Base-by-base conservation (phyloP, 106 monocot genomes). In the Acanthochlamys bracteata region DNA sequence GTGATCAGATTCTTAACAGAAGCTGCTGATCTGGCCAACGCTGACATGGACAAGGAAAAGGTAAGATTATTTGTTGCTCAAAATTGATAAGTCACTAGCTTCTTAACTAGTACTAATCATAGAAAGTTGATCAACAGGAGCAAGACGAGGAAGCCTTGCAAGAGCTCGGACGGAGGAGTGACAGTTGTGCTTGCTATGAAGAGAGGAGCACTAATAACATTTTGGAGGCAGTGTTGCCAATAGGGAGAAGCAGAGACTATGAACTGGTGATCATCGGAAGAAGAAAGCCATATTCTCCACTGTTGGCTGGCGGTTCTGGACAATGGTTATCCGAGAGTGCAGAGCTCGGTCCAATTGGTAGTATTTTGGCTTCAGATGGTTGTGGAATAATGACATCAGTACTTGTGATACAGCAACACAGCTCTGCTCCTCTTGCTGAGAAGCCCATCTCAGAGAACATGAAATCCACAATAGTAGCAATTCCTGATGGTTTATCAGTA, bases 1-100 rank as follows among this genome's bases (percentile, higher is more conserved):
- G 22, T 68, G 55, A 26, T 69, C 4, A 39, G 60, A 49, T 75
- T 75, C 39, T 16, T 33, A 1, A 6, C 13, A n/a, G 24, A 25
- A 20, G 45, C 0, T 46, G 64, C 23, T 45, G 17, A 16, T 14
- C 60, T 1, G 13, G 43, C 43, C 25, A 16, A 25, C 4, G 26
- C 11, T 54, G 16, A 11, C 4, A 16, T 10, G 16, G 60, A 60
- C 14, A 60, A 33, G 39, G 60, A 60, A 33, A 60, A 60, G 60
- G 60, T 60, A 60, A 1, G 0, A 16, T 16, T 10, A 3, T 25
- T 33, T 13, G 8, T 8, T 57, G 1, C 13, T 20, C 12, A 20
- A 25, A 57, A 24, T 19, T 57, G 4, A 57, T 57, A n/a, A n/a
- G n/a, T 12, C 23, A 13, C 23, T 2, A 12, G 57, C 14, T 46